Evolutionary conservation across 768 basidiomycete genomes (phyloP).

Genomic region (Hygrocybe coccinea): DNA sequence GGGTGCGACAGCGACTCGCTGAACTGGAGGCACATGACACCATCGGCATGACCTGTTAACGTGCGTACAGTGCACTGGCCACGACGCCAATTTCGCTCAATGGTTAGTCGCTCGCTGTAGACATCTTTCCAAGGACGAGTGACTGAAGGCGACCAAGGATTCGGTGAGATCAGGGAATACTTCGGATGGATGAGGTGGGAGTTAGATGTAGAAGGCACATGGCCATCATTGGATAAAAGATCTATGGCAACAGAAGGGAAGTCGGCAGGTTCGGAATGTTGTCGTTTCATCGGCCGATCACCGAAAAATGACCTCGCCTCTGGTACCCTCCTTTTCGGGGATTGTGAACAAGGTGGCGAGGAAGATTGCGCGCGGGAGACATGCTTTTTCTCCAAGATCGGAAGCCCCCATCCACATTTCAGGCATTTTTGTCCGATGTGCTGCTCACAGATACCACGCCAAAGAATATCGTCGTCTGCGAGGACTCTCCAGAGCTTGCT

Average conservation of each 20-base stretch:
- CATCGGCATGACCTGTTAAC: constrained; percentile 89
- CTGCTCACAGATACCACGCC: constrained; percentile 95
- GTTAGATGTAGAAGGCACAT: no score
- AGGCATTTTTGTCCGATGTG: constrained; percentile 95
- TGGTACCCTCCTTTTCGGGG: constrained; percentile 38
- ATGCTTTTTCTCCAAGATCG: constrained; percentile 76
- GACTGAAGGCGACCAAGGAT: background rate
- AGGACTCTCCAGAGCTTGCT: constrained; percentile 77
- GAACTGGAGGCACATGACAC: constrained; percentile 96
- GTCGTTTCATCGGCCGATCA: constrained; percentile 49
- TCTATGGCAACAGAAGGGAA: constrained; percentile 2
- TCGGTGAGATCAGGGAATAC: constrained; percentile 1
- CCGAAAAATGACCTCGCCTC: constrained; percentile 20
- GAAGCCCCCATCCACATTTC: constrained; percentile 97
- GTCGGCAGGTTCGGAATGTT: constrained; percentile 32
- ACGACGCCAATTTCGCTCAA: constrained; percentile 96
- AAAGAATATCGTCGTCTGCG: constrained; percentile 93
- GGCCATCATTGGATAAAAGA: background rate
- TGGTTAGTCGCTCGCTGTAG: constrained; percentile 92
- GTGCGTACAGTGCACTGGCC: constrained; percentile 83
- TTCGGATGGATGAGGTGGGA: background rate
- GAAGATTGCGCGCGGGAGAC: constrained; percentile 37
- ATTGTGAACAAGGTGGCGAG: constrained; percentile 28
- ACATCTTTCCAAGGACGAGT: constrained; percentile 98
- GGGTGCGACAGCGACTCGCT: constrained; percentile 79